Conservation (phyloP, 129 eudicot species). For the Pseudognaphalium luteoalbum region DNA sequence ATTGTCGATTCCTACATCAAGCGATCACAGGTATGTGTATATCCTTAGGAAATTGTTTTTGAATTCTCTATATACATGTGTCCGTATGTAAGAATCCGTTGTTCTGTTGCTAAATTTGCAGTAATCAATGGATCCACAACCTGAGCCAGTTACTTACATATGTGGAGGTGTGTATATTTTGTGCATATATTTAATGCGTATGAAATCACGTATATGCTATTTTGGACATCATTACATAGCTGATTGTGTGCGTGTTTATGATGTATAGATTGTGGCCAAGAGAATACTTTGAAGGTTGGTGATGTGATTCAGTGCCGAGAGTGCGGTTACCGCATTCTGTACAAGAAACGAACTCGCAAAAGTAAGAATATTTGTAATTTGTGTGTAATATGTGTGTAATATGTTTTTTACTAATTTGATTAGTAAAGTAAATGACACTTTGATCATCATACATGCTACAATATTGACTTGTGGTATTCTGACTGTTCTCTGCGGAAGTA, state of each 20-base stretch:
- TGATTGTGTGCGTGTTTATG: constrained; percentile 7
- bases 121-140: constrained; percentile 67
- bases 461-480: too few relatives aligned
- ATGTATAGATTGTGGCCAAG: constrained; percentile 79
- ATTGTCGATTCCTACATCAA: neutral
- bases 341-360: constrained; percentile 91
- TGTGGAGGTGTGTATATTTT: constrained; percentile 61
- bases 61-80: neutral
- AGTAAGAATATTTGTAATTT: constrained; percentile 43
- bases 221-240: neutral
- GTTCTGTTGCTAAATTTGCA: neutral
- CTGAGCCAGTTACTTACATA: constrained; percentile 78
- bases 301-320: constrained; percentile 93
- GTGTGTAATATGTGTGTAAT: too few relatives aligned
- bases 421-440: neutral
- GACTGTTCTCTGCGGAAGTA: neutral
- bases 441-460: too few relatives aligned
- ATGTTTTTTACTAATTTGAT: too few relatives aligned
- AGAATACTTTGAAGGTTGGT: constrained; percentile 77
- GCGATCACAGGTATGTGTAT: constrained; percentile 1
- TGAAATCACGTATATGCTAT: too few relatives aligned
- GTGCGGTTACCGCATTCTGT: constrained; percentile 87
- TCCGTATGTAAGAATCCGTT: neutral
- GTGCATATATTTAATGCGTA: neutral
- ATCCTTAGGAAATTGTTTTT: neutral